phyloP scores from a whole-genome alignment of 176 grass and related monocot genomes.

The Oryza nivara region DNA sequence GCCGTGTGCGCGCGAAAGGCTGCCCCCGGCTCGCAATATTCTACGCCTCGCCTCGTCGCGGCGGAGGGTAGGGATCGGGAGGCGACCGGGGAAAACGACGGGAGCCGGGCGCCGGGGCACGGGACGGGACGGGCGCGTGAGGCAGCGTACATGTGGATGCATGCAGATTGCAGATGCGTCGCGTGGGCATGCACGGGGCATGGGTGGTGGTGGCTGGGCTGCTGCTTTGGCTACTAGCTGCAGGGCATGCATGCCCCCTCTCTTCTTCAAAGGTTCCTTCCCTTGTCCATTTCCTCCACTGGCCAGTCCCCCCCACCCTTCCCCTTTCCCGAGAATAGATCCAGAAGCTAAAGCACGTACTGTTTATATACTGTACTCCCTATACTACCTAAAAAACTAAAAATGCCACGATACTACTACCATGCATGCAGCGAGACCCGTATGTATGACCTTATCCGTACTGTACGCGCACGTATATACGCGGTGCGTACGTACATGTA shows the following conservation, averaged over 20 bases:
- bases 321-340: constrained; percentile 48
- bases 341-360: constrained; percentile 34
- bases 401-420: not conserved
- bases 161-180: not conserved
- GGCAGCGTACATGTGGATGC: not conserved
- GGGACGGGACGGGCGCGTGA: not conserved
- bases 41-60: not conserved
- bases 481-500: too few species aligned
- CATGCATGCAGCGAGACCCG: not conserved
- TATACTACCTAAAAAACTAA: not conserved
- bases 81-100: constrained; percentile 29
- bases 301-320: not conserved
- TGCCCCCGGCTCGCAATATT: not conserved
- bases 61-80: not conserved
- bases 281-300: constrained; percentile 46
- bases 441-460: not conserved
- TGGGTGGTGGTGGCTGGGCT: not conserved
- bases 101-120: not conserved
- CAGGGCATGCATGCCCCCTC: constrained; percentile 22
- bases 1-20: constrained; percentile 32
- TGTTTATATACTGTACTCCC: not conserved
- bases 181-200: not conserved
- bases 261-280: constrained; percentile 40
- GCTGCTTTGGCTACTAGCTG: constrained; percentile 13
- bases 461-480: not conserved